phyloP scores from a whole-genome alignment of 768 basidiomycete species.

The Kwoniella botswanensis region DNA sequence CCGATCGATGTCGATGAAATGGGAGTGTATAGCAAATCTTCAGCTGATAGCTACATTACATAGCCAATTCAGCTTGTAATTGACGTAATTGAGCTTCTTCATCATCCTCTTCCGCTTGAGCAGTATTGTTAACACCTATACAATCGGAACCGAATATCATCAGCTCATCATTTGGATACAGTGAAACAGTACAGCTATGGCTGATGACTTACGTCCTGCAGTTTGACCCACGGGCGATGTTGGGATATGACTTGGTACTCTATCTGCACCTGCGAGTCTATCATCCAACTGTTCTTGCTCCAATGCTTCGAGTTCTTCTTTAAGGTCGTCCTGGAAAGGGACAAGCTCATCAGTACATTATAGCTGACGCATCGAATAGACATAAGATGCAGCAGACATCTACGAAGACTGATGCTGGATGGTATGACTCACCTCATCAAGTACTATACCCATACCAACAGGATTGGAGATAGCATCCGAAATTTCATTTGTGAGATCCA shows the following conservation, averaged over 20 bases:
- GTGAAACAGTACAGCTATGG: neutral
- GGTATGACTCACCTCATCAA: conserved; percentile 69
- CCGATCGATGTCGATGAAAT: too few species aligned
- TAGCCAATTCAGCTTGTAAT: conserved; percentile 71
- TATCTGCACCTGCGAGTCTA: conserved; percentile 81
- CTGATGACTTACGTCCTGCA: conserved; percentile 16
- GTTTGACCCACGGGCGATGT: conserved; percentile 41
- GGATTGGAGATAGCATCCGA: conserved; percentile 83
- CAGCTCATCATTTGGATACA: neutral
- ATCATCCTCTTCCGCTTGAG: conserved; percentile 72
- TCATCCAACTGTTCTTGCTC: conserved; percentile 88
- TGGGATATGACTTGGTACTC: conserved; percentile 84
- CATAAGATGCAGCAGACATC: too few species aligned
- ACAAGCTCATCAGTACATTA: conserved; percentile 9
- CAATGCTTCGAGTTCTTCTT: conserved; percentile 78
- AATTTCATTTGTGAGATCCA: conserved; percentile 90
- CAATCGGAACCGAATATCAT: neutral
- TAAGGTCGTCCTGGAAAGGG: conserved; percentile 71
- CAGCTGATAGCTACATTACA: conserved; percentile 27
- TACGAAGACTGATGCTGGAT: too few species aligned
- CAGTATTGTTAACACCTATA: conserved; percentile 40
- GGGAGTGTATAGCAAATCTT: too few species aligned
- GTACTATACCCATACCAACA: conserved; percentile 63
- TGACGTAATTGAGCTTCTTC: conserved; percentile 87
- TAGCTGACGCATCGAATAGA: too few species aligned